These are phyloP conservation scores for Citrus hindsii DNA, from an alignment of 345 rosid genomes.

Conservation along the genomic window DNA sequence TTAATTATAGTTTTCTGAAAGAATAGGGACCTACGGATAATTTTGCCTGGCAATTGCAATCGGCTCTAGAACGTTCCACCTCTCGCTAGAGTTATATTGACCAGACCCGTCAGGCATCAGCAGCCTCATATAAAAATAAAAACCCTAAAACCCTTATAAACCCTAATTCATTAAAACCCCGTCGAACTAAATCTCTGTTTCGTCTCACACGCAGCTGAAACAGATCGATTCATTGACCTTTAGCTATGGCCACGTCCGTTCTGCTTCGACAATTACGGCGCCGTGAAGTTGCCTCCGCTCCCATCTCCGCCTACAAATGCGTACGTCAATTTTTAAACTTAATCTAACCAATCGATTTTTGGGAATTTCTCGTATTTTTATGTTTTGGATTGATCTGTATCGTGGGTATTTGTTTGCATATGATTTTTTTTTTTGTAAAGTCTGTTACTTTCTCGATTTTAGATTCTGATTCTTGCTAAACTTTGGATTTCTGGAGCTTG, in stretches of 20 bases:
- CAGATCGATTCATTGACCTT: slow-evolving; percentile 1
- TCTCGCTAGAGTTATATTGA: too few relatives aligned
- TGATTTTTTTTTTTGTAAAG: not conserved
- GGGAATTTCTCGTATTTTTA: not conserved
- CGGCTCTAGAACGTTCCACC: not conserved
- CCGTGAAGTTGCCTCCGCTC: slow-evolving; percentile 55
- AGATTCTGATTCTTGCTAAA: not conserved
- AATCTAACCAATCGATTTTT: not conserved
- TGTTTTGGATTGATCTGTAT: not conserved
- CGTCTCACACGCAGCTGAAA: too few relatives aligned
- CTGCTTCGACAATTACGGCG: slow-evolving; percentile 69
- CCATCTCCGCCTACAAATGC: slow-evolving; percentile 57
- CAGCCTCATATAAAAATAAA: not conserved
- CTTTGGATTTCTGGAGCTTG: not conserved
- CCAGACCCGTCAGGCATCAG: not conserved
- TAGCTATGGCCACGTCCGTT: slow-evolving; percentile 57
- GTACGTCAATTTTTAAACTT: slow-evolving; percentile 30
- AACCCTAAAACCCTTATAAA: not conserved
- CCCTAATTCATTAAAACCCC: not conserved
- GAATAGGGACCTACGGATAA: accelerated
- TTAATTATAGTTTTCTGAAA: not conserved
- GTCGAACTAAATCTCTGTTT: not conserved
- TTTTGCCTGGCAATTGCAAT: not conserved
- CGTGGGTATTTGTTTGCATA: not conserved
- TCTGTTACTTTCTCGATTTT: not conserved